Percentiles rank a stretch among this genome's conserved stretches.
These are phyloP conservation scores for Zygosaccharomyces pseudobailii DNA, from an alignment of 1,139 yeast species.

Conservation along the genomic window DNA sequence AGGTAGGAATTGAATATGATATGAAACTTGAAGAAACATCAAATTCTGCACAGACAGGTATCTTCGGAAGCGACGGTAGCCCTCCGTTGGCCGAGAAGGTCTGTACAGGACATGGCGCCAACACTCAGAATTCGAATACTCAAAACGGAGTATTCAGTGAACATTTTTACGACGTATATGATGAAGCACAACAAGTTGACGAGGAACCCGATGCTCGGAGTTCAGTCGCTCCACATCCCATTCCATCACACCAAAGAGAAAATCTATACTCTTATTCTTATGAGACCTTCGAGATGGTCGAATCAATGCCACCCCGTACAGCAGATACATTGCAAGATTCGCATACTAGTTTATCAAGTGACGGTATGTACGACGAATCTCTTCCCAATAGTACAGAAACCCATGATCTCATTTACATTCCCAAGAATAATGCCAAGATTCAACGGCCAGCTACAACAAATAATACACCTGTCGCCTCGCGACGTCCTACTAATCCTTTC, in stretches of 20 bases:
- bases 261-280: background rate
- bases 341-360: slow-evolving; percentile 4
- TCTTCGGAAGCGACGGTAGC: background rate
- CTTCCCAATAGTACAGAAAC: slow-evolving; percentile 3
- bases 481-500: slow-evolving; percentile 30
- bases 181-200: background rate
- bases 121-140: background rate
- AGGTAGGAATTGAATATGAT: background rate
- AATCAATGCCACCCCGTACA: background rate
- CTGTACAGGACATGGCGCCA: background rate
- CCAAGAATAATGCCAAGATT: slow-evolving; percentile 11
- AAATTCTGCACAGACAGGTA: background rate
- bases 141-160: background rate
- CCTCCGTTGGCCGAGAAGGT: background rate
- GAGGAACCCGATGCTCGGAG: background rate
- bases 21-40: background rate
- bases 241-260: background rate
- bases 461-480: slow-evolving; percentile 4
- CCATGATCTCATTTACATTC: slow-evolving; percentile 11
- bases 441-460: slow-evolving; percentile 4
- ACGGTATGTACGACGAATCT: background rate
- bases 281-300: background rate
- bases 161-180: background rate
- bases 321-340: slow-evolving; percentile 14
- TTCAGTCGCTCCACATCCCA: background rate